Percentiles rank a stretch among this genome's conserved stretches.
Evolutionary conservation across 1,139 yeast species (phyloP).

Genomic region (Debaryomyces psychrophilus): DNA sequence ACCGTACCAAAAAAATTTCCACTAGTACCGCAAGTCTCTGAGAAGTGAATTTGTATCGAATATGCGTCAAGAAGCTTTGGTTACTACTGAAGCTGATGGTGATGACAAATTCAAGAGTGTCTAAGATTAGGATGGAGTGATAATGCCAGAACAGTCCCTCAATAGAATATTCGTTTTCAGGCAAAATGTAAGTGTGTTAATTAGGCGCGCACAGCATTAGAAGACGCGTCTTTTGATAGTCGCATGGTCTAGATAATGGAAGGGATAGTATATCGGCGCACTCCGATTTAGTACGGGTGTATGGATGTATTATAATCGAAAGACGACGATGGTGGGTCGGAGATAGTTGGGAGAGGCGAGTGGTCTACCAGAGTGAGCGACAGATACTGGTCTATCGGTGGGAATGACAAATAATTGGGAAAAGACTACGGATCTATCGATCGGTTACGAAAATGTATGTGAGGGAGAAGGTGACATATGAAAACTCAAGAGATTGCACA

Average conservation of each 20-base stretch:
- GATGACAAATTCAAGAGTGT: background rate
- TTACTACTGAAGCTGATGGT: background rate
- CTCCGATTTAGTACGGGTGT: background rate
- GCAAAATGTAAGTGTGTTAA: slow-evolving; percentile 12
- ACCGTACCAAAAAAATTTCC: slow-evolving; percentile 5
- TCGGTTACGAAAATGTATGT: too few relatives aligned
- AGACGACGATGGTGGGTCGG: too few relatives aligned
- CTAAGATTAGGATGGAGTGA: background rate
- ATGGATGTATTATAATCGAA: background rate
- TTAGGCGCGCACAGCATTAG: slow-evolving; percentile 6
- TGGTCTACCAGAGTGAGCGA: too few relatives aligned
- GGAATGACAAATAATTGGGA: too few relatives aligned
- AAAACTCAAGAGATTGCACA: too few relatives aligned
- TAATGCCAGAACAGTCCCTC: background rate
- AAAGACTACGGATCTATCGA: too few relatives aligned
- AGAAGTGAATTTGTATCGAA: background rate
- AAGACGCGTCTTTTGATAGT: background rate
- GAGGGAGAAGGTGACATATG: too few relatives aligned
- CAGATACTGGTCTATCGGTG: too few relatives aligned
- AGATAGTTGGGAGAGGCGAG: too few relatives aligned
- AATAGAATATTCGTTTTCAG: slow-evolving; percentile 12
- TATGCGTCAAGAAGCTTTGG: background rate
- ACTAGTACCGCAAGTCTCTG: background rate
- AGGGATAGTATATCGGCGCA: background rate
- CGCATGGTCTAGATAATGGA: background rate